phyloP scores from a whole-genome alignment of 148 eudicot genomes.

The Chenopodium formosanum region DNA sequence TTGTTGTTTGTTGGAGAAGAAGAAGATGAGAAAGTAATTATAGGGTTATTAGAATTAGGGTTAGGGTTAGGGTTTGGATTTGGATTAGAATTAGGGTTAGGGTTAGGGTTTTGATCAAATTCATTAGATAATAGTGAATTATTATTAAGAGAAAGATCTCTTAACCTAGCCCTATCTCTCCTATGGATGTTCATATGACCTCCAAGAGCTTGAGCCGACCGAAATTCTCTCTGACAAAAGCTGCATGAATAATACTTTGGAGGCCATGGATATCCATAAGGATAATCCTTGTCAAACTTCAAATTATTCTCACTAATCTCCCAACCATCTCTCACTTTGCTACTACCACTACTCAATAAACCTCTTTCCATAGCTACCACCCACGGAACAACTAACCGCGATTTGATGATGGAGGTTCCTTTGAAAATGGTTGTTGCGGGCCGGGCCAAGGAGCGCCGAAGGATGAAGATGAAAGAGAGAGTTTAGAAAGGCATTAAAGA shows the following conservation, averaged over 20 bases:
- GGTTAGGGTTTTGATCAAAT: slow-evolving; percentile 30
- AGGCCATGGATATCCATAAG: slow-evolving; percentile 64
- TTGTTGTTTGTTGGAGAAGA: slow-evolving; percentile 23
- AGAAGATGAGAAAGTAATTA: slow-evolving; percentile 13
- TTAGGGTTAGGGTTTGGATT: slow-evolving; percentile 47
- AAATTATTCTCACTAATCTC: slow-evolving; percentile 18
- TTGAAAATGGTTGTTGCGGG: slow-evolving; percentile 11
- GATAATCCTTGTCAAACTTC: slow-evolving; percentile 35
- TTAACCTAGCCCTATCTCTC: slow-evolving; percentile 67
- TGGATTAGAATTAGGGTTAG: slow-evolving; percentile 38
- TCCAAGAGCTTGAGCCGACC: slow-evolving; percentile 84
- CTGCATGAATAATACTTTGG: slow-evolving; percentile 70
- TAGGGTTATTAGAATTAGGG: slow-evolving; percentile 14
- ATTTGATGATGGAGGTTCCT: slow-evolving; percentile 7
- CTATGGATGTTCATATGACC: slow-evolving; percentile 91
- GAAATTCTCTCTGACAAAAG: slow-evolving; percentile 75
- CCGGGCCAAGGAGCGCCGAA: not conserved
- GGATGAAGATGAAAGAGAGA: not conserved
- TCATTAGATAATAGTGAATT: not conserved
- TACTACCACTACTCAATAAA: slow-evolving; percentile 26
- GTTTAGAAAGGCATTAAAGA: slow-evolving; percentile 5
- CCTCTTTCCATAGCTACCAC: slow-evolving; percentile 30
- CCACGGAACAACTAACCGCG: not conserved
- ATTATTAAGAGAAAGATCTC: slow-evolving; percentile 32
- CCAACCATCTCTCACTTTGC: slow-evolving; percentile 38